Conservation (phyloP, 2,329 filamentous ascomycete species). For the Alternaria sp. region DNA sequence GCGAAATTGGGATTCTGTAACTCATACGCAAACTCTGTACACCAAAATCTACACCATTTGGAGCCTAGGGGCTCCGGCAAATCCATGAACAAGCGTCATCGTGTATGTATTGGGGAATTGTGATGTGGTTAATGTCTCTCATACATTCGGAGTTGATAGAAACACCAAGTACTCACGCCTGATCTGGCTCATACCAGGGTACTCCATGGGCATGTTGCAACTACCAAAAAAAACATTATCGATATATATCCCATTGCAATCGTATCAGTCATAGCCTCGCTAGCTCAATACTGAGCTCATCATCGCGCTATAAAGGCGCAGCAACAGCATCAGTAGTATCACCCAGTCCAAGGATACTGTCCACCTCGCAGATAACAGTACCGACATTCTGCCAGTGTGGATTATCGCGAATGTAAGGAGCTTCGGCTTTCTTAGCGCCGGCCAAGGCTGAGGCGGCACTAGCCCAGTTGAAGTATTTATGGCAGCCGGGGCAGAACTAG, state of each 20-base stretch:
- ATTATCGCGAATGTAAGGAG: constrained; percentile 1
- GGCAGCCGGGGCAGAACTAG: constrained; percentile 31
- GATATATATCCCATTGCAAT: not conserved
- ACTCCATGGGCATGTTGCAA: not conserved
- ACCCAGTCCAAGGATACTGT: constrained; percentile 3
- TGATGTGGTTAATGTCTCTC: not conserved
- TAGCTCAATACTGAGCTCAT: not conserved
- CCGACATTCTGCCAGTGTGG: constrained; percentile 2
- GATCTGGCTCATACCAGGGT: not conserved
- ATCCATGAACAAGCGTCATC: not conserved
- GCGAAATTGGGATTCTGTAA: constrained; percentile 23
- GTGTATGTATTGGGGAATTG: not conserved
- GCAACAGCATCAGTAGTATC: not conserved
- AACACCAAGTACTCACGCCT: not conserved
- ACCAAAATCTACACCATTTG: constrained; percentile 36
- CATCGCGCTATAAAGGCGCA: not conserved
- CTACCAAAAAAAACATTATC: not conserved
- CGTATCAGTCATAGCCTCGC: not conserved
- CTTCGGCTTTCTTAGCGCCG: constrained; percentile 28
- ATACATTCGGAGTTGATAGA: not conserved
- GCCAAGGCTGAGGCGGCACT: constrained; percentile 34
- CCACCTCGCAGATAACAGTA: constrained; percentile 4
- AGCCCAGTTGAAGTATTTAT: constrained; percentile 41
- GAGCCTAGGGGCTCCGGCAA: constrained; percentile 18
- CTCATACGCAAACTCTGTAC: constrained; percentile 30